Evolutionary conservation across 805 yeast genomes (phyloP), one percentile per base, ranked within the genome.

Genomic region (Zygoascus bituminiphila): DNA sequence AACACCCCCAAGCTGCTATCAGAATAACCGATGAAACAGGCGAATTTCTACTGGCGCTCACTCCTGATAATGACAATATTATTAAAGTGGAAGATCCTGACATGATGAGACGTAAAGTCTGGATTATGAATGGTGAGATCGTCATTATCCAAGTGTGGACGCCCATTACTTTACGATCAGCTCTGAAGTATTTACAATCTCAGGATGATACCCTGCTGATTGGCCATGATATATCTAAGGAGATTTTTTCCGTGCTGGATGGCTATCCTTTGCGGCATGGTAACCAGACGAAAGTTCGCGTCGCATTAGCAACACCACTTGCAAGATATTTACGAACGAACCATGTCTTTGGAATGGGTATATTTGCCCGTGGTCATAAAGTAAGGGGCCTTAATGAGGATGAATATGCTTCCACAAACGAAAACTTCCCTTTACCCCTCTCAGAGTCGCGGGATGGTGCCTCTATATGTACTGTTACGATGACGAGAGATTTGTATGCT

Each of bases 21-120:
- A 48, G 44, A 12, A 45, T 63, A 20, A 38, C 68, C 50, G 86
- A 80, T 55, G 69, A 72, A 1, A 82, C 77, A 42, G 78, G 81
- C 6, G 87, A 82, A 50, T 73, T 75, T 42, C 45, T 80, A 8
- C 57, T 81, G 3, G 15, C 33, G 15, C n/a, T 29, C n/a, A 2
- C 33, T 29, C 33, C 22, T 20, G 22, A 36, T 10, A 15, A 9
- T 17, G 40, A 36, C 3, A 17, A 12, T 36, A 17, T 15, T 23
- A 12, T 15, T 23, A 12, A 24, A 24, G 17, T 23, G 20, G n/a
- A 15, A 20, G 29, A 39, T 21, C 25, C 42, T n/a, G 42, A 21
- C n/a, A 12, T 14, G 17, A 14, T 23, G 29, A 22, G 29, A 14
- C 29, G 42, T 15, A 39, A 39, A 39, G 42, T 39, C 12, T 36